These are phyloP conservation scores for Datura wrightii DNA, from an alignment of 257 asterid species.

Conservation along the genomic window DNA sequence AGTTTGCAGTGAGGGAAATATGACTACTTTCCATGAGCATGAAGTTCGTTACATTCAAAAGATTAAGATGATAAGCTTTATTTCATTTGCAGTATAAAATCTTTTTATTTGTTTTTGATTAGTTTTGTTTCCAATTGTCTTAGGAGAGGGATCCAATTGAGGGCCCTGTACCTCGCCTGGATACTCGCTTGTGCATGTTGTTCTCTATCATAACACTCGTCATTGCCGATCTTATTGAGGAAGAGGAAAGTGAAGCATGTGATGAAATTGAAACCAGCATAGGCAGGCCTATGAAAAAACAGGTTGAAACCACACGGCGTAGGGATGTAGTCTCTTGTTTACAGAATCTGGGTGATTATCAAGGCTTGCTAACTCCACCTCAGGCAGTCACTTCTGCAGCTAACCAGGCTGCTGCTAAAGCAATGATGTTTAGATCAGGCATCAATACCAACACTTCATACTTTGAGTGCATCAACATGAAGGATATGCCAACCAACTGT, in stretches of 20 bases:
- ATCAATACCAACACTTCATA: conserved; percentile 55
- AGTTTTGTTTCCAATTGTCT: conserved; percentile 29
- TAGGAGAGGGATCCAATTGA: conserved; percentile 98
- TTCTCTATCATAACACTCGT: conserved; percentile 87
- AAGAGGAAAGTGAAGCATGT: conserved; percentile 61
- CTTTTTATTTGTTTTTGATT: not conserved
- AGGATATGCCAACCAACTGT: conserved; percentile 74
- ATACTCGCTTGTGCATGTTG: conserved; percentile 89
- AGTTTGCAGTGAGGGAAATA: not conserved
- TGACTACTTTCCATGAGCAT: conserved; percentile 2
- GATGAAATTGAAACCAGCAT: conserved; percentile 45
- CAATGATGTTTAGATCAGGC: conserved; percentile 78
- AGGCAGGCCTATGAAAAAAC: conserved; percentile 41
- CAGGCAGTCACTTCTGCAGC: conserved; percentile 71
- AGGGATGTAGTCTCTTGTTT: conserved; percentile 74
- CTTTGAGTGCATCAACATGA: conserved; percentile 70
- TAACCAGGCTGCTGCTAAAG: conserved; percentile 94
- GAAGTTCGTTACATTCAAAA: not conserved
- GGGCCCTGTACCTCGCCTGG: conserved; percentile 96
- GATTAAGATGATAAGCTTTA: not conserved
- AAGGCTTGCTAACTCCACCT: conserved; percentile 85
- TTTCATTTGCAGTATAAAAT: not conserved
- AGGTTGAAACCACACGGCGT: conserved; percentile 56
- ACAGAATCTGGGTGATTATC: conserved; percentile 72
- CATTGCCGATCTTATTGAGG: conserved; percentile 89